Conservation (phyloP, 1,284 basidiomycete species). For the Pisolithus thermaeus region DNA sequence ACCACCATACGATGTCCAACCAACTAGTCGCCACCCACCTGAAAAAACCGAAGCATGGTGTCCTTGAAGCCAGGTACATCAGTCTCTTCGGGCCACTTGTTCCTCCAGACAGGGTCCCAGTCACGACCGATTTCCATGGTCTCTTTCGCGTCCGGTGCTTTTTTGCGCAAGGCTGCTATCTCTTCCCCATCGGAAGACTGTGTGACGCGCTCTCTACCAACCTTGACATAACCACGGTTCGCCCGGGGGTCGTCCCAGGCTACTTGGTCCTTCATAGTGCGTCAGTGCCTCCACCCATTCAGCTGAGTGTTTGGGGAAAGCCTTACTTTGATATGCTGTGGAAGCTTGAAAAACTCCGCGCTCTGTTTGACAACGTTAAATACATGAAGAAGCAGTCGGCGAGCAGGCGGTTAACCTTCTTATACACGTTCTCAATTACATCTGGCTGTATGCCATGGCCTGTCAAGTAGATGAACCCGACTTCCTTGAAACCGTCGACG, state of each 20-base stretch:
- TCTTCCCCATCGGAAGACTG: slow-evolving; percentile 67
- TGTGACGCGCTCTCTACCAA: slow-evolving; percentile 78
- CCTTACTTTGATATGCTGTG: slow-evolving; percentile 55
- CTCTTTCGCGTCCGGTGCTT: slow-evolving; percentile 78
- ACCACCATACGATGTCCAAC: background rate
- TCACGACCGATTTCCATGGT: slow-evolving; percentile 83
- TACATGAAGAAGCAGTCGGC: background rate
- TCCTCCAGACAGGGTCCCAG: slow-evolving; percentile 69
- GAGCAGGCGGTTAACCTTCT: slow-evolving; percentile 40
- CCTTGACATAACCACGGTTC: slow-evolving; percentile 76
- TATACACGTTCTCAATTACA: slow-evolving; percentile 52
- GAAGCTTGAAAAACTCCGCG: slow-evolving; percentile 66
- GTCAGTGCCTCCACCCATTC: slow-evolving; percentile 1
- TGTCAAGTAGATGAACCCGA: slow-evolving; percentile 69
- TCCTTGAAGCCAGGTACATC: slow-evolving; percentile 63
- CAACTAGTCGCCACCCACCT: slow-evolving; percentile 32
- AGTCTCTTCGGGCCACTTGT: slow-evolving; percentile 69
- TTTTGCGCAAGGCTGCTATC: slow-evolving; percentile 64
- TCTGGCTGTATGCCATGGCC: slow-evolving; percentile 59
- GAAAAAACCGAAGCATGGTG: slow-evolving; percentile 71
- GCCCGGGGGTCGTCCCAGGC: slow-evolving; percentile 79
- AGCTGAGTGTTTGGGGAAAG: background rate
- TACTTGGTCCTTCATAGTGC: slow-evolving; percentile 41
- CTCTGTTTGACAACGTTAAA: slow-evolving; percentile 40
- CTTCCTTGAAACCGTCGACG: slow-evolving; percentile 72